Conservation (phyloP, 129 eudicot genomes). For the Pittosporum tobira region DNA sequence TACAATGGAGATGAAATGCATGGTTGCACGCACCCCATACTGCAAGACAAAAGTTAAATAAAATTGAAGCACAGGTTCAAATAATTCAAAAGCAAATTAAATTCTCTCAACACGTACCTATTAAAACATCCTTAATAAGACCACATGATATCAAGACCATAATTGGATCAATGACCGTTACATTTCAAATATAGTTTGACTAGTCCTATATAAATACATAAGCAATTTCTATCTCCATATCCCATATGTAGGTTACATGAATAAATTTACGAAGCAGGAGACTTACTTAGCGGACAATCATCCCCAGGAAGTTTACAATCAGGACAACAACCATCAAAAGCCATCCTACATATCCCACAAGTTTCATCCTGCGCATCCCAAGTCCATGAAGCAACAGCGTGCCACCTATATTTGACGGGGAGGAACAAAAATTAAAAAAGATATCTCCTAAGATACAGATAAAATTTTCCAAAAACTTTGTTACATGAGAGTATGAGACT, state of each 20-base stretch:
- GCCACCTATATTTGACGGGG: slow-evolving; percentile 50
- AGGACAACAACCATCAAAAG: slow-evolving; percentile 98
- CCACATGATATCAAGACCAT: not conserved
- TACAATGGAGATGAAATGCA: slow-evolving; percentile 96
- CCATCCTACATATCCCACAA: slow-evolving; percentile 93
- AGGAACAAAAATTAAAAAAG: not conserved
- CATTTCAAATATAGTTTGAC: not conserved
- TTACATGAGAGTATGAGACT: not conserved
- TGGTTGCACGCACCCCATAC: slow-evolving; percentile 99
- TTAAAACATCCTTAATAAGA: not conserved
- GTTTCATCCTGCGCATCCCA: slow-evolving; percentile 99
- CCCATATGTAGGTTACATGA: too few species aligned
- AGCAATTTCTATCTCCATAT: too few species aligned
- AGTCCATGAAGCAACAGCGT: slow-evolving; percentile 99
- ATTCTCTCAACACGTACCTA: too few species aligned
- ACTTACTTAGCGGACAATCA: slow-evolving; percentile 60
- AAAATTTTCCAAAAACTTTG: not conserved
- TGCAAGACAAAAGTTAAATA: slow-evolving; percentile 23
- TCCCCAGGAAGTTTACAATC: slow-evolving; percentile 71
- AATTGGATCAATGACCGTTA: not conserved
- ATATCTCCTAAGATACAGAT: not conserved
- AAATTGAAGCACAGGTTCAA: not conserved
- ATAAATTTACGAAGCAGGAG: not conserved
- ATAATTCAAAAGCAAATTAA: not conserved
- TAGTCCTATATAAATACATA: not conserved